Evolutionary conservation across 2,329 filamentous ascomycete genomes (phyloP).

Genomic region (Arachnomyces sp.): DNA sequence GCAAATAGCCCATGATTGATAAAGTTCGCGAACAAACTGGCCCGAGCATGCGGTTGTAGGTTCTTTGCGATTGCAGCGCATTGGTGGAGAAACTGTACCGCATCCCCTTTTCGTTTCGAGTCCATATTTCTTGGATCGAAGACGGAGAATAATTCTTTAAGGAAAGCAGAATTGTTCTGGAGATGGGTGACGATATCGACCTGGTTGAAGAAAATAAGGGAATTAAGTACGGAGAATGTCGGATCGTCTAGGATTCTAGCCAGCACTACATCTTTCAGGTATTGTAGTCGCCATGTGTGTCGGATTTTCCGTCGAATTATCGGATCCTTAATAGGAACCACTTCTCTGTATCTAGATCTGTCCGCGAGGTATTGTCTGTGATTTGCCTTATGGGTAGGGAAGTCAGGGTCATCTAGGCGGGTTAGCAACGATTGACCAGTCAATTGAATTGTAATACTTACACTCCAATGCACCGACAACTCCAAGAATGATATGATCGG

Average conservation of each 20-base stretch:
- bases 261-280: constrained; percentile 96
- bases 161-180: constrained; percentile 69
- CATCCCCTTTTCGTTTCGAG: constrained; percentile 76
- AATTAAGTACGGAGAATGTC: constrained; percentile 95
- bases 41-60: constrained; percentile 73
- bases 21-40: constrained; percentile 82
- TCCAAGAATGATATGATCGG: constrained; percentile 79
- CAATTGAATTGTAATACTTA: constrained; percentile 26
- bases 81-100: constrained; percentile 92
- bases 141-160: constrained; percentile 80
- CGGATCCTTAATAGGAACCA: constrained; percentile 81
- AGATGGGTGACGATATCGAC: constrained; percentile 95
- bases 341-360: constrained; percentile 88
- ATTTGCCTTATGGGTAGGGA: constrained; percentile 94
- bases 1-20: constrained; percentile 77
- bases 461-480: constrained; percentile 93
- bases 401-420: constrained; percentile 75
- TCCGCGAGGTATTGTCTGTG: constrained; percentile 88
- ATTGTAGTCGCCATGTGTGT: constrained; percentile 90
- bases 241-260: constrained; percentile 94
- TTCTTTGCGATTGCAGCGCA: constrained; percentile 93
- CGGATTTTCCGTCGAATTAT: constrained; percentile 84
- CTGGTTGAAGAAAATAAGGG: constrained; percentile 97
- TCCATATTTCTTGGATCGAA: constrained; percentile 61
- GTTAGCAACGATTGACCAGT: constrained; percentile 24